Conservation (phyloP, 176 grass and related monocot genomes). For the Avena atlantica region DNA sequence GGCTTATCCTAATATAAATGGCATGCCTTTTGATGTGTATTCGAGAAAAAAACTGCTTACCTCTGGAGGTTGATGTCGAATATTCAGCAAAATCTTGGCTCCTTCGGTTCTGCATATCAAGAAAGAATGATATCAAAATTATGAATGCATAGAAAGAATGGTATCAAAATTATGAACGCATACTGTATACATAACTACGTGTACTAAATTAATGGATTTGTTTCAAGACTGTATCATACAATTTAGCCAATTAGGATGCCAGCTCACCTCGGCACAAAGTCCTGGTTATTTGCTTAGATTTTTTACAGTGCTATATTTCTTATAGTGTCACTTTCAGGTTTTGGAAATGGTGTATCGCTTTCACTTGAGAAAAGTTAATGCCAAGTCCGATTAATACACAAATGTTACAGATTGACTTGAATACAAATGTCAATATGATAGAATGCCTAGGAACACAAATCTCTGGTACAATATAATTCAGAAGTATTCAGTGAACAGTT, state of each 20-base stretch:
- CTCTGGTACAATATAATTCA: neutral
- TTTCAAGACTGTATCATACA: neutral
- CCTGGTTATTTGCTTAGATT: neutral
- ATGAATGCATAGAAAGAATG: neutral
- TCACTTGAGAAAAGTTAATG: slow-evolving; percentile 19
- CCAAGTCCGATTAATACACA: neutral
- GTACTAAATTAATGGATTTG: neutral
- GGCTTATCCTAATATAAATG: neutral
- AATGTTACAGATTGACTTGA: slow-evolving; percentile 38
- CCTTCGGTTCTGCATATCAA: neutral
- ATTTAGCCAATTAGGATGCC: neutral
- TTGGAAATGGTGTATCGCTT: slow-evolving; percentile 29
- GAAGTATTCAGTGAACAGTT: slow-evolving; percentile 15
- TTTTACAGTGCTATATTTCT: neutral
- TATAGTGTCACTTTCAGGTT: slow-evolving; percentile 1
- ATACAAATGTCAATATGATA: slow-evolving; percentile 22
- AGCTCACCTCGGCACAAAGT: neutral
- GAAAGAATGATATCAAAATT: neutral
- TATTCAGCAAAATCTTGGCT: too few relatives aligned
- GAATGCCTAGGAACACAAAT: slow-evolving; percentile 16
- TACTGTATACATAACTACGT: neutral
- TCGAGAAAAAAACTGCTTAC: neutral
- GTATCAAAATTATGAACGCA: neutral
- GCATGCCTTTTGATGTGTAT: neutral
- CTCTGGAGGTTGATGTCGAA: too few relatives aligned